Evolutionary conservation across 257 asterid genomes (phyloP).

Genomic region (Petunia axillaris): DNA sequence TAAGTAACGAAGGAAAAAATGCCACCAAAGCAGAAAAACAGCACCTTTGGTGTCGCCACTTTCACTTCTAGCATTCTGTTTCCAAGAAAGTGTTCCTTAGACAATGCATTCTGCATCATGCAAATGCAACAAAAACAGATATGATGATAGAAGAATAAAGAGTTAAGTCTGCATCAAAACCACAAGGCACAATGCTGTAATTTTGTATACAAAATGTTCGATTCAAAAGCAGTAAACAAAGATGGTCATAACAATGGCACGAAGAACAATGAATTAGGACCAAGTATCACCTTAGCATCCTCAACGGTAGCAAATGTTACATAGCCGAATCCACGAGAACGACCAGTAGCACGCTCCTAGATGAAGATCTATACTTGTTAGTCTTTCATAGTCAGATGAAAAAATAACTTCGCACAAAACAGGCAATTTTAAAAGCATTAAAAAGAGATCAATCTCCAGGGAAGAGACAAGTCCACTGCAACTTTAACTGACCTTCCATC

Average conservation of each 20-base stretch:
- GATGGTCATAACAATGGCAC: background rate
- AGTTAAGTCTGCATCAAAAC: background rate
- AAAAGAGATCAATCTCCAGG: background rate
- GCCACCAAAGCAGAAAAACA: background rate
- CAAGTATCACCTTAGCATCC: constrained; percentile 79
- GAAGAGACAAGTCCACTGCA: background rate
- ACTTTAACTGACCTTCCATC: background rate
- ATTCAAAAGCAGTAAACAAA: background rate
- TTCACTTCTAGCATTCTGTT: constrained; percentile 90
- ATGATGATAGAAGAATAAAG: constrained; percentile 13
- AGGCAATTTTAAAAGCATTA: background rate
- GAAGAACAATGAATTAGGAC: constrained; percentile 8
- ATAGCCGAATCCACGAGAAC: constrained; percentile 98
- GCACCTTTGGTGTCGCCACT: constrained; percentile 97
- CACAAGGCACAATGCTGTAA: background rate
- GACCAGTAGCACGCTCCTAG: constrained; percentile 94
- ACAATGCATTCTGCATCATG: constrained; percentile 67
- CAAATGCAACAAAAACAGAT: constrained; percentile 23
- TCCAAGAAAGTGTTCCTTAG: constrained; percentile 86
- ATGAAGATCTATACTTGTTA: constrained; percentile 18
- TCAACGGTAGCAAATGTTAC: constrained; percentile 79
- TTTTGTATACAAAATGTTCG: background rate
- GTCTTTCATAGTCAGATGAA: background rate
- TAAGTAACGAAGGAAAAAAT: background rate
- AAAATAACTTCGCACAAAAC: background rate